Base-by-base conservation (phyloP, 805 yeast genomes). In the Candida tammaniensis region DNA sequence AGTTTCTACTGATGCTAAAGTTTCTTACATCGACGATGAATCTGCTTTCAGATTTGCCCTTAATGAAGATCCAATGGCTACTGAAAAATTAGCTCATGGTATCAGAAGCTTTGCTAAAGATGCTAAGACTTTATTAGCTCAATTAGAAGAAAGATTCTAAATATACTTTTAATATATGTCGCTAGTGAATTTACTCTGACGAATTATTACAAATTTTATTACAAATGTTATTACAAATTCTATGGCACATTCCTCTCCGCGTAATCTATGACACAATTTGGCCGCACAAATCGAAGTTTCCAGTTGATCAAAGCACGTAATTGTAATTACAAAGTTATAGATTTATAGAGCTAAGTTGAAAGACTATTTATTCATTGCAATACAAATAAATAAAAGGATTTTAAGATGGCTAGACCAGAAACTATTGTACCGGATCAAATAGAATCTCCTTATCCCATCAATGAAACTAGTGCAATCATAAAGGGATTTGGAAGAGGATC, bases 1-100 rank as follows among this genome's bases (percentile, higher is more conserved):
- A 36, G 35, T 68, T 30, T 51, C 78, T 40, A 66, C 68, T 36
- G 73, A 76, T 41, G 65, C 73, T 38, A 86, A 88, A 77, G 89
- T 83, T 42, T 62, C 88, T 17, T 93, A 64, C 72, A 70, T 93
- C 46, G 80, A 87, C 58, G 81, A 88, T 64, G 98, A 91, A 72
- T 68, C 95, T 33, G 65, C 74, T 46, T 93, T 93, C 88, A 86
- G 96, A 78, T 86, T 77, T 74, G 75, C 70, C 41, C 72, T 93
- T 52, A 91, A 93, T 72, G 95, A 93, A 65, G 98, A 93, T 64
- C 93, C 93, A 47, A 91, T 93, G 98, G 94, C 97, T 53, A 87
- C 96, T 48, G 97, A 87, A 74, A 93, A 93, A 76, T 79, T 93
- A 61, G 70, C 96, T 52, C 96, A 93, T 62, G 99, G 99, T 78